Percentiles rank a stretch among this genome's conserved stretches.
Conservation (phyloP, 192 early-diverging fungal genomes). For the Funneliformis mosseae region DNA sequence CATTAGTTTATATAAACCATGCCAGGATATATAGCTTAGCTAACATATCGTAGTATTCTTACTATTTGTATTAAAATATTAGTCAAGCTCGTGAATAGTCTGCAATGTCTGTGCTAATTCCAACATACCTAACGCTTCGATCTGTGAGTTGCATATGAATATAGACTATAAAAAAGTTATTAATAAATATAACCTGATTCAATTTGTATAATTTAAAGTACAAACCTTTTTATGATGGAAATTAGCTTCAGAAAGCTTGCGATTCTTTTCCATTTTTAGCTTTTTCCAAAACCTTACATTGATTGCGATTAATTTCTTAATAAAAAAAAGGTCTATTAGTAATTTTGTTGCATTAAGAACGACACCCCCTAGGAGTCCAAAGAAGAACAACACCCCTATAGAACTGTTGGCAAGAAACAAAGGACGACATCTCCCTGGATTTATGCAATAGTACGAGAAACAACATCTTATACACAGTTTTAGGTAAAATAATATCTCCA, state of each 20-base stretch:
- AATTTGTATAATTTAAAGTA: conserved; percentile 2
- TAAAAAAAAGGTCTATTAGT: background rate
- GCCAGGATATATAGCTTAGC: background rate
- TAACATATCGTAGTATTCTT: background rate
- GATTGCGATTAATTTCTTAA: background rate
- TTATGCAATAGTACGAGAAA: background rate
- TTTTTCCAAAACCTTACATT: background rate
- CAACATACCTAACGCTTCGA: background rate
- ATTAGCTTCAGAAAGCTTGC: background rate
- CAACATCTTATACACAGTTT: background rate
- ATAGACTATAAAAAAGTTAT: conserved; percentile 3
- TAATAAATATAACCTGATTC: conserved; percentile 1
- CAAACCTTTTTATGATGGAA: background rate
- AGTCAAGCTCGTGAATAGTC: background rate
- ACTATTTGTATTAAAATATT: conserved; percentile 4
- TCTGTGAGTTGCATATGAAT: background rate
- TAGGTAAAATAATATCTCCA: background rate
- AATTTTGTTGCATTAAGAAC: background rate
- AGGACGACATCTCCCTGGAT: background rate
- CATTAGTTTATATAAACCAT: background rate
- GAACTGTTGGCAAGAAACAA: background rate
- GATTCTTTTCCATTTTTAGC: background rate
- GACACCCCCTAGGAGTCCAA: background rate
- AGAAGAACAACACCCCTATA: background rate
- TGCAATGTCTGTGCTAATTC: background rate